Evolutionary conservation across 1,139 yeast species (phyloP).

Genomic region (Chernovozyma aurita): DNA sequence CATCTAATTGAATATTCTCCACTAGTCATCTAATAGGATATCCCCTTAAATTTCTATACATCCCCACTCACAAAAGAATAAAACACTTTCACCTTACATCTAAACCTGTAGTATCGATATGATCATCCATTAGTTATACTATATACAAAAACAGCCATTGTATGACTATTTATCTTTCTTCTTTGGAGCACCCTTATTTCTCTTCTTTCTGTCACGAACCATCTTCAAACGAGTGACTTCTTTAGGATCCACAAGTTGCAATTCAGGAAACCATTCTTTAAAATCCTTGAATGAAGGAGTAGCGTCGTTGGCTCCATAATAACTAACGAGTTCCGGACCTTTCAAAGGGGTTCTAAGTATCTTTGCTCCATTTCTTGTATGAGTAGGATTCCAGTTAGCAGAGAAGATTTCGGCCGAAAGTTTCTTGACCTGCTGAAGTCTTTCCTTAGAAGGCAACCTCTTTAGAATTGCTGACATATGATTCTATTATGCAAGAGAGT

Average conservation of each 20-base stretch:
- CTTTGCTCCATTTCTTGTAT: slow-evolving; percentile 71
- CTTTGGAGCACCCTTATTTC: slow-evolving; percentile 92
- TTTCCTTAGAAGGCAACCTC: slow-evolving; percentile 23
- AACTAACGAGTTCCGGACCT: slow-evolving; percentile 69
- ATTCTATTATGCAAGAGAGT: background rate
- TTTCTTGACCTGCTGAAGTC: slow-evolving; percentile 27
- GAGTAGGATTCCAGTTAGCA: slow-evolving; percentile 55
- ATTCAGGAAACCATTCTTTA: slow-evolving; percentile 52
- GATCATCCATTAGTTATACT: too few relatives aligned
- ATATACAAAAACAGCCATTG: background rate
- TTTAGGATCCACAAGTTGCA: slow-evolving; percentile 64
- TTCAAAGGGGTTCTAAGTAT: slow-evolving; percentile 67
- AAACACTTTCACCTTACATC: too few relatives aligned
- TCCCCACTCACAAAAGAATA: too few relatives aligned
- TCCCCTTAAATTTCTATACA: too few relatives aligned
- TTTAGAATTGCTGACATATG: slow-evolving; percentile 14
- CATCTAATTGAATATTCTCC: too few relatives aligned
- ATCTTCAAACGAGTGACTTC: slow-evolving; percentile 67
- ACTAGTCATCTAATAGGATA: too few relatives aligned
- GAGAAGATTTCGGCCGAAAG: slow-evolving; percentile 31
- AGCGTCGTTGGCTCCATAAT: slow-evolving; percentile 69
- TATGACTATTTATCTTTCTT: slow-evolving; percentile 40
- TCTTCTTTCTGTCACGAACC: slow-evolving; percentile 69
- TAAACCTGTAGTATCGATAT: too few relatives aligned
- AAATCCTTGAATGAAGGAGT: slow-evolving; percentile 62